Conservation (phyloP, 2,329 filamentous ascomycete genomes). For the Neofusicoccum umdonicola region DNA sequence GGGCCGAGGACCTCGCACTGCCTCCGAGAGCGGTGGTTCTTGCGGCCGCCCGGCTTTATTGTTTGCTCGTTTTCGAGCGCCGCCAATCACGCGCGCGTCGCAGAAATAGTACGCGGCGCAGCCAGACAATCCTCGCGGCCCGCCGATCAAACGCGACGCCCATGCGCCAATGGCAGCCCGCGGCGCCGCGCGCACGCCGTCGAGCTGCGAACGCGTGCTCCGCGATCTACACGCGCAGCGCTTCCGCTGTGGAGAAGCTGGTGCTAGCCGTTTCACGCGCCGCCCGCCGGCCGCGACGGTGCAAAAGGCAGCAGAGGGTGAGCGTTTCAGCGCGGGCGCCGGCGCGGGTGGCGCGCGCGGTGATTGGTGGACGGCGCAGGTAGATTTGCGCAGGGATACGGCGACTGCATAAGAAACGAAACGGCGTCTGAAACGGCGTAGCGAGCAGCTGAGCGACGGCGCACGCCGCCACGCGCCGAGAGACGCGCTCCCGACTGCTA, state of each 20-base stretch:
- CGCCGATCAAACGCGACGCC: conserved; percentile 4
- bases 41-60: background rate
- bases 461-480: background rate
- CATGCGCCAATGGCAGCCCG: background rate
- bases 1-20: background rate
- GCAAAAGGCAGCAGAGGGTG: background rate
- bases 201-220: background rate
- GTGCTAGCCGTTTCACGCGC: background rate
- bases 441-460: conserved; percentile 1
- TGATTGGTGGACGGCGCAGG: background rate
- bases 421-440: conserved; percentile 10
- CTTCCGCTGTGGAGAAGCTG: background rate
- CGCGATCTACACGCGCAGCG: background rate
- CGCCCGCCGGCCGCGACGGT: background rate
- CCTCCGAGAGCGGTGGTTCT: background rate
- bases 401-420: conserved; percentile 8
- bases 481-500: background rate
- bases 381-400: conserved; percentile 9
- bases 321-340: conserved; percentile 1
- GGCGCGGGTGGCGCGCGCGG: background rate
- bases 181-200: background rate
- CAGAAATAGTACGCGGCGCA: conserved; percentile 5
- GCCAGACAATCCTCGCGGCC: background rate
- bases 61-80: background rate
- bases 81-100: background rate